Percentiles rank a stretch among this genome's conserved stretches.
These are phyloP conservation scores for Botrytis fragariae DNA, from an alignment of 2,329 filamentous ascomycete genomes.

Conservation along the genomic window DNA sequence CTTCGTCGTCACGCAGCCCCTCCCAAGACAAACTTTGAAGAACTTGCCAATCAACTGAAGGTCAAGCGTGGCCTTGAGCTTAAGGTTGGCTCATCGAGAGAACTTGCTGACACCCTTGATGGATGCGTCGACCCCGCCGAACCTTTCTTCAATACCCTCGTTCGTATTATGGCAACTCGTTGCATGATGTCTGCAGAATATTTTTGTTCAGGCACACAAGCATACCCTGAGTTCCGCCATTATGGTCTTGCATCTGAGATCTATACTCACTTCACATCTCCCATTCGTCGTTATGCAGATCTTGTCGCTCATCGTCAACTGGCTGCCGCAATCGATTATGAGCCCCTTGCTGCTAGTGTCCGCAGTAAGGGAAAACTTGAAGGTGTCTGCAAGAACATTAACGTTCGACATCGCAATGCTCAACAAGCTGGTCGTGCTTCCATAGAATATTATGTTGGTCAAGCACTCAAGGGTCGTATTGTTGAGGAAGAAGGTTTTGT, in stretches of 20 bases:
- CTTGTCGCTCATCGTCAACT: constrained; percentile 91
- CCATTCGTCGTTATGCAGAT: constrained; percentile 97
- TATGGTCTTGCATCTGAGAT: constrained; percentile 96
- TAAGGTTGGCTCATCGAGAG: constrained; percentile 80
- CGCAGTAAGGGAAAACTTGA: constrained; percentile 83
- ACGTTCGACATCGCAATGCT: constrained; percentile 92
- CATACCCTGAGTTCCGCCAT: constrained; percentile 92
- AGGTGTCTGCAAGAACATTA: constrained; percentile 97
- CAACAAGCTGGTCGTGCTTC: constrained; percentile 92
- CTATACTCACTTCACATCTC: constrained; percentile 98
- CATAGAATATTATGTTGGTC: constrained; percentile 97
- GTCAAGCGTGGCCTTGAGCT: constrained; percentile 81
- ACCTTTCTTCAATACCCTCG: constrained; percentile 97
- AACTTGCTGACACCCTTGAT: constrained; percentile 91
- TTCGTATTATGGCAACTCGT: constrained; percentile 94
- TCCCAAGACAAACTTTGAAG: constrained; percentile 94
- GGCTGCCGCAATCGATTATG: constrained; percentile 92
- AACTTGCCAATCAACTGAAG: constrained; percentile 84
- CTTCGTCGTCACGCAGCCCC: constrained; percentile 89
- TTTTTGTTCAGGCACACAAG: constrained; percentile 90
- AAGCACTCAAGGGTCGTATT: constrained; percentile 77
- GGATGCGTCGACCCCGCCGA: constrained; percentile 73
- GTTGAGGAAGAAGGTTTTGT: constrained; percentile 89
- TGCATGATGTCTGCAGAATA: constrained; percentile 99
- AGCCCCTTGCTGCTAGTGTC: constrained; percentile 75